phyloP scores from a whole-genome alignment of 148 eudicot species.

The Fallopia convolvulus region DNA sequence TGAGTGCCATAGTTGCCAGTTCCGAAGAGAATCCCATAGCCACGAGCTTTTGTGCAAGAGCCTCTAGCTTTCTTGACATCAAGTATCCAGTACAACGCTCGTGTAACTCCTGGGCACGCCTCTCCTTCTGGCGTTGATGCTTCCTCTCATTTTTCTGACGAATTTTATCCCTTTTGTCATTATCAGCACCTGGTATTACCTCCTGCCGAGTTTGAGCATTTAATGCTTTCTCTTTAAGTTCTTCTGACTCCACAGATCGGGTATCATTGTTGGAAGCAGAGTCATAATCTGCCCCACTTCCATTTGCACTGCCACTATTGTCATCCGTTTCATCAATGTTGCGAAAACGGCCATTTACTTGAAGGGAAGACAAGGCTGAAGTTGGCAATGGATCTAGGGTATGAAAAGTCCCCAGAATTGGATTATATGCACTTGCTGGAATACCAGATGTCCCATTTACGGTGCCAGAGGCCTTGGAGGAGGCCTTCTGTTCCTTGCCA shows the following conservation, averaged over 20 bases:
- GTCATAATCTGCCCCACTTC: conserved; percentile 65
- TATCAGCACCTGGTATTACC: conserved; percentile 69
- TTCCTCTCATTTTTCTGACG: conserved; percentile 96
- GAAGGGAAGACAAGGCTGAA: conserved; percentile 40
- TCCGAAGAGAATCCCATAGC: conserved; percentile 90
- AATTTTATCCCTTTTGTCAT: conserved; percentile 84
- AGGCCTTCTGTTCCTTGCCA: conserved; percentile 65
- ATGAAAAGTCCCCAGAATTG: conserved; percentile 74
- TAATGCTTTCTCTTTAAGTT: conserved; percentile 71
- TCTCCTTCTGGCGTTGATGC: conserved; percentile 97
- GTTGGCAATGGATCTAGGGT: conserved; percentile 49
- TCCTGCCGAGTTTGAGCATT: conserved; percentile 38
- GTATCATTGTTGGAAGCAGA: conserved; percentile 77
- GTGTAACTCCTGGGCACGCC: conserved; percentile 88
- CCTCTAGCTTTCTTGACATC: conserved; percentile 92
- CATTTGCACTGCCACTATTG: conserved; percentile 50
- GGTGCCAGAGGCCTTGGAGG: conserved; percentile 50
- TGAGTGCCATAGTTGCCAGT: conserved; percentile 87
- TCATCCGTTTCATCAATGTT: conserved; percentile 85
- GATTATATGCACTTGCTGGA: conserved; percentile 85
- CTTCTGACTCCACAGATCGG: conserved; percentile 96
- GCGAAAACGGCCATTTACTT: conserved; percentile 71
- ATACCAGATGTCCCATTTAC: conserved; percentile 35
- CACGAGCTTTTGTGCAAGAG: conserved; percentile 83
- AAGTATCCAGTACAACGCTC: conserved; percentile 88